Conservation (phyloP, 2,329 filamentous ascomycete species). For the Fusarium sp. region DNA sequence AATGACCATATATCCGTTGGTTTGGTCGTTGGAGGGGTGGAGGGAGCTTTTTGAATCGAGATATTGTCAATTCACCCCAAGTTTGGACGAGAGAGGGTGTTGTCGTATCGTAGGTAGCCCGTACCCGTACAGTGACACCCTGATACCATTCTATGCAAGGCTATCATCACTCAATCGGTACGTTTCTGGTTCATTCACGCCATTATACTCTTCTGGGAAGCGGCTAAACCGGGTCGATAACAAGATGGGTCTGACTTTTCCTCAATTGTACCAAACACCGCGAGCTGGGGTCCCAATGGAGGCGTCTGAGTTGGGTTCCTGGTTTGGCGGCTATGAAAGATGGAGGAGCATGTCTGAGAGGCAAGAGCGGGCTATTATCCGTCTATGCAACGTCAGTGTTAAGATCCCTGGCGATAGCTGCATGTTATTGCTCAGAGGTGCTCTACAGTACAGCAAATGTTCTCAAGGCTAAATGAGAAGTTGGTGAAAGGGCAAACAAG, state of each 20-base stretch:
- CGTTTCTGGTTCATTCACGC: not conserved
- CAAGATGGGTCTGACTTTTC: slow-evolving; percentile 14
- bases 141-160: slow-evolving; percentile 29
- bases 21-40: slow-evolving; percentile 9
- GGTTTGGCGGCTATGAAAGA: slow-evolving; percentile 18
- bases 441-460: not conserved
- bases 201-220: slow-evolving; percentile 34
- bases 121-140: not conserved
- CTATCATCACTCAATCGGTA: slow-evolving; percentile 21
- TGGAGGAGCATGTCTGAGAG: slow-evolving; percentile 4
- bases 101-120: not conserved
- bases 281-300: slow-evolving; percentile 23
- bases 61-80: slow-evolving; percentile 5
- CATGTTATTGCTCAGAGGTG: slow-evolving; percentile 6
- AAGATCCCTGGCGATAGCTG: slow-evolving; percentile 3
- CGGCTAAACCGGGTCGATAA: slow-evolving; percentile 30
- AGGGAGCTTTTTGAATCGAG: slow-evolving; percentile 17
- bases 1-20: not conserved
- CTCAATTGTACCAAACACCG: slow-evolving; percentile 28
- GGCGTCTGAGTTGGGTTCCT: slow-evolving; percentile 33
- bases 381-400: slow-evolving; percentile 18
- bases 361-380: slow-evolving; percentile 3
- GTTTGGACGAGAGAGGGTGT: slow-evolving; percentile 17
- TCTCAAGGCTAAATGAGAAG: not conserved
- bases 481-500: not conserved